These are phyloP conservation scores for Inonotus obliquus DNA, from an alignment of 1,284 basidiomycete genomes.

Conservation along the genomic window DNA sequence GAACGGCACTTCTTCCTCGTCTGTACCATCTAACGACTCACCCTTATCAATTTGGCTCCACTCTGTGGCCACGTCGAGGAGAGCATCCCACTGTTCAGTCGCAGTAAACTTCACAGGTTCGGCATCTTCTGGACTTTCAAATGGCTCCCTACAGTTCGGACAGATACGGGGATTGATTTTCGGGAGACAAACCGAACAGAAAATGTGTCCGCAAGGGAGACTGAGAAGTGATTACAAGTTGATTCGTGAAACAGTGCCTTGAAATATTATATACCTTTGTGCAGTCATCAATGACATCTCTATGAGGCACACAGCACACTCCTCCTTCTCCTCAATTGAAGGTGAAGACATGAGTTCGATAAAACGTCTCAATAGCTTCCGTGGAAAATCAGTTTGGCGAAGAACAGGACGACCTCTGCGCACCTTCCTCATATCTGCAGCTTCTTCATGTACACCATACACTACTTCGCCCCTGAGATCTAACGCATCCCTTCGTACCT, in stretches of 20 bases:
- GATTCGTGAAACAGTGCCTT: neutral
- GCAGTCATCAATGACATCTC: conserved; percentile 33
- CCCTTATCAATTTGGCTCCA: conserved; percentile 37
- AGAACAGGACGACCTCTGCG: neutral
- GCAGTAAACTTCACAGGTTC: conserved; percentile 41
- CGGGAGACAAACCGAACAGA: conserved; percentile 38
- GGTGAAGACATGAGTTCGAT: conserved; percentile 36
- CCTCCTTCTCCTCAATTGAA: conserved; percentile 39
- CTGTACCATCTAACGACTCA: conserved; percentile 27
- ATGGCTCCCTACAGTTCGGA: conserved; percentile 36
- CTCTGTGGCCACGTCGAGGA: conserved; percentile 38
- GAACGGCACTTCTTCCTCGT: conserved; percentile 38
- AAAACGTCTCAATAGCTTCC: conserved; percentile 40
- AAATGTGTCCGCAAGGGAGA: conserved; percentile 39
- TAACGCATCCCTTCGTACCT: conserved; percentile 35
- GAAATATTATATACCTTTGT: conserved; percentile 26
- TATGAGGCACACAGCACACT: conserved; percentile 42
- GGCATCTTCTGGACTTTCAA: conserved; percentile 29
- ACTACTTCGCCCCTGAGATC: conserved; percentile 31
- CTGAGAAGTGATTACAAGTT: conserved; percentile 24
- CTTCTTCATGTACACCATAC: conserved; percentile 30
- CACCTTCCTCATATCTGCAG: conserved; percentile 40
- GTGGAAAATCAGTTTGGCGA: neutral
- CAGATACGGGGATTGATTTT: conserved; percentile 29
- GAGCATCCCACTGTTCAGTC: conserved; percentile 43